Evolutionary conservation across 805 yeast species (phyloP).

Genomic region (Yarrowia sp.): DNA sequence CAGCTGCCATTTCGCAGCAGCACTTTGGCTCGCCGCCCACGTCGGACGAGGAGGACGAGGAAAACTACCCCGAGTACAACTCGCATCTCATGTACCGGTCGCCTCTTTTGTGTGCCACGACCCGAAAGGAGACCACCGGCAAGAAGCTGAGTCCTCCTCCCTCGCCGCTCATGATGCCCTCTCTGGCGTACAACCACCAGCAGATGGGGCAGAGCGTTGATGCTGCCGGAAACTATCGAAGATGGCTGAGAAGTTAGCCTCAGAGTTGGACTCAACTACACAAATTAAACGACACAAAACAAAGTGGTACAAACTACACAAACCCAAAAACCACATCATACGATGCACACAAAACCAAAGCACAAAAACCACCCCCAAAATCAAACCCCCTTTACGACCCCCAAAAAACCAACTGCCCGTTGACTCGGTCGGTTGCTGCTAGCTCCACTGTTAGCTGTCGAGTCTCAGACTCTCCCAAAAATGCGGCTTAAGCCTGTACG

Average conservation of each 20-base stretch:
- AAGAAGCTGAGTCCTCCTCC: slow-evolving; percentile 20
- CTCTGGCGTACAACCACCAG: slow-evolving; percentile 17
- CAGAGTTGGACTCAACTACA: too few species aligned
- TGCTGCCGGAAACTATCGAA: background rate
- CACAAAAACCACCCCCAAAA: background rate
- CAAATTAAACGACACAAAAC: background rate
- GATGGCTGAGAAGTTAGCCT: background rate
- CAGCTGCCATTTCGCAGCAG: slow-evolving; percentile 1
- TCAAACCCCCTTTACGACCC: too few species aligned
- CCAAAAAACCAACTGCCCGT: background rate
- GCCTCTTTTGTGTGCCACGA: slow-evolving; percentile 7
- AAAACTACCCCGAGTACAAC: slow-evolving; percentile 22
- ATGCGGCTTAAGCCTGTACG: slow-evolving; percentile 23
- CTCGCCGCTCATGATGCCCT: slow-evolving; percentile 24
- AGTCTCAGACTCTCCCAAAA: background rate
- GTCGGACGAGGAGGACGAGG: slow-evolving; percentile 9
- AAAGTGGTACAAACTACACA: background rate
- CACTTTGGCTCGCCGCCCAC: slow-evolving; percentile 18
- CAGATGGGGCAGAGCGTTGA: slow-evolving; percentile 20
- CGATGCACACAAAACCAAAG: background rate
- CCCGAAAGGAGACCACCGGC: background rate
- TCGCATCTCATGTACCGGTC: slow-evolving; percentile 23
- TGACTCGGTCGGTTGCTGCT: background rate
- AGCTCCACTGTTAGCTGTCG: too few species aligned
- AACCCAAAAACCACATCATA: too few species aligned